Percentiles rank a stretch among this genome's conserved stretches.
Evolutionary conservation across 2,329 filamentous ascomycete genomes (phyloP).

Genomic region (Aureobasidium sp.): DNA sequence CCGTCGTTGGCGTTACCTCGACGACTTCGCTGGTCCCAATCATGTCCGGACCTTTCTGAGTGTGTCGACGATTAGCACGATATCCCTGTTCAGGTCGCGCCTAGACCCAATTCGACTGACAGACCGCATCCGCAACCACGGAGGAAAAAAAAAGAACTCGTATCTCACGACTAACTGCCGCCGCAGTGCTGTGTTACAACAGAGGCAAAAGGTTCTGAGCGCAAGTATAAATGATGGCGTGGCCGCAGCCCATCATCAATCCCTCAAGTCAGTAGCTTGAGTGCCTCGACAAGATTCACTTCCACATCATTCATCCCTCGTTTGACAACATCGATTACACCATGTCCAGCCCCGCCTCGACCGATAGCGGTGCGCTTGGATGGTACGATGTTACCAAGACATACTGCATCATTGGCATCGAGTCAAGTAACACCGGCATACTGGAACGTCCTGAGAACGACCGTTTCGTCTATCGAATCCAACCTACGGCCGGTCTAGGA

Average conservation of each 20-base stretch:
- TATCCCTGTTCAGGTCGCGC: slow-evolving; percentile 4
- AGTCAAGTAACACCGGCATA: slow-evolving; percentile 2
- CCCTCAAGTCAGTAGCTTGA: background rate
- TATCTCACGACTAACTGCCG: background rate
- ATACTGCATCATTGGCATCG: slow-evolving; percentile 16
- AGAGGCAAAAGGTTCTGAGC: background rate
- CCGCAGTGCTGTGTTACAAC: slow-evolving; percentile 16
- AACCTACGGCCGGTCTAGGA: background rate
- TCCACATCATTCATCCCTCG: background rate
- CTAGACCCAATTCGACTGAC: slow-evolving; percentile 5
- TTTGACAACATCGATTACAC: background rate
- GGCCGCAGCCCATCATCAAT: background rate
- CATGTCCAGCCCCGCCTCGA: background rate
- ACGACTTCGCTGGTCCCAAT: slow-evolving; percentile 19
- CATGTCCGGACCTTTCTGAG: background rate
- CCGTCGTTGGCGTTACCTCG: slow-evolving; percentile 12
- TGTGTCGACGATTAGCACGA: slow-evolving; percentile 1
- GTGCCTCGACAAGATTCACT: background rate
- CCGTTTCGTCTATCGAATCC: slow-evolving; percentile 1
- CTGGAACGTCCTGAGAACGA: slow-evolving; percentile 9
- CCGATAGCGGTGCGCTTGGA: background rate
- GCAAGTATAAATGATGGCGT: slow-evolving; percentile 3
- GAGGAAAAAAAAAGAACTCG: slow-evolving; percentile 2
- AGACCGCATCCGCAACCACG: slow-evolving; percentile 10
- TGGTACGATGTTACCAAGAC: slow-evolving; percentile 17